These are phyloP conservation scores for Knufia fluminis DNA, from an alignment of 2,329 filamentous ascomycete genomes.

Conservation along the genomic window DNA sequence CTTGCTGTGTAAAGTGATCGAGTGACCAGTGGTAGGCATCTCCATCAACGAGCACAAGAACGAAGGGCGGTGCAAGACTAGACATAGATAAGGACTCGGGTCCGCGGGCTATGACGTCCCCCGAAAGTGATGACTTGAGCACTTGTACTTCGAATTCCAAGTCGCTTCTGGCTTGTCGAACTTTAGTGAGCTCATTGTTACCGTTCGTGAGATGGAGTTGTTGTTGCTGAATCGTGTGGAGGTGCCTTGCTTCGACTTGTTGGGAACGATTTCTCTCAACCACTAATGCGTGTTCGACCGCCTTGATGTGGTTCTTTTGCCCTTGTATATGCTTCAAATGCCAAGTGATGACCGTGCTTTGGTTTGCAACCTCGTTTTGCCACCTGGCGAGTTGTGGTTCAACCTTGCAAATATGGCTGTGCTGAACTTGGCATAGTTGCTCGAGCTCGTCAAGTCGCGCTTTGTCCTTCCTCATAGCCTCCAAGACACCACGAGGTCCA, in stretches of 20 bases:
- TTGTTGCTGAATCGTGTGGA: not conserved
- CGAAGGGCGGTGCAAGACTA: constrained; percentile 16
- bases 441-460: no score
- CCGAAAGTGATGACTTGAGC: constrained; percentile 12
- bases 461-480: no score
- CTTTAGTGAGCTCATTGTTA: not conserved
- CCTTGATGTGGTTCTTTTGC: not conserved
- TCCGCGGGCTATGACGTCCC: not conserved
- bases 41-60: constrained; percentile 21
- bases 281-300: not conserved
- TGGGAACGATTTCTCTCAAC: not conserved
- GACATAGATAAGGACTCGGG: not conserved
- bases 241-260: not conserved
- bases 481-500: no score
- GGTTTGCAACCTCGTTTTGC: not conserved
- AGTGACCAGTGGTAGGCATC: constrained; percentile 19
- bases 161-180: constrained; percentile 2
- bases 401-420: no score
- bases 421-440: no score
- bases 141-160: constrained; percentile 17
- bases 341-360: no score
- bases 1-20: not conserved
- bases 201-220: not conserved
- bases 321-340: no score
- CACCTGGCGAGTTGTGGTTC: not conserved